phyloP scores from a whole-genome alignment of 106 monocot genomes.

The Amphibolis antarctica region DNA sequence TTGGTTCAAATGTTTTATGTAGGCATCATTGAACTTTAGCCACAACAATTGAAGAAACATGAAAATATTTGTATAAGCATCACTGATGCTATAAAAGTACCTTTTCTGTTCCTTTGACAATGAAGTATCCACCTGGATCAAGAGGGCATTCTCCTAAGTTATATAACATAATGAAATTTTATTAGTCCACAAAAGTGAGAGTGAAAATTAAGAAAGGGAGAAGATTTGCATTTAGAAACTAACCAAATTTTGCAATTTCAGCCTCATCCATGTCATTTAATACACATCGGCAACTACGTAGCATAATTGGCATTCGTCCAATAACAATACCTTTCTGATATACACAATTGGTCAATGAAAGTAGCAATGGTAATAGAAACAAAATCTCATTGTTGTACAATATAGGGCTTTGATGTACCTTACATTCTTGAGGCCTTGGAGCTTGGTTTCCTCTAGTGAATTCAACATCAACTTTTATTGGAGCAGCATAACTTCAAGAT shows the following conservation, averaged over 20 bases:
- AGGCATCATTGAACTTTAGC: too few species aligned
- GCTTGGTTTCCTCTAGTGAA: conserved; percentile 51
- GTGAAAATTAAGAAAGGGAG: neutral
- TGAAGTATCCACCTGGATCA: conserved; percentile 96
- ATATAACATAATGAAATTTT: neutral
- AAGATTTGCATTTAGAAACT: conserved; percentile 3
- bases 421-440: conserved; percentile 13
- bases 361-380: neutral
- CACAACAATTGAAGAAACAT: too few species aligned
- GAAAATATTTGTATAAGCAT: too few species aligned
- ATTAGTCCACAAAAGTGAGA: neutral
- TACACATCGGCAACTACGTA: conserved; percentile 61
- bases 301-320: conserved; percentile 89
- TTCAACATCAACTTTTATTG: conserved; percentile 66
- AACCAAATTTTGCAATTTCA: conserved; percentile 84
- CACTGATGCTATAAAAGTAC: conserved; percentile 12
- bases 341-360: too few species aligned
- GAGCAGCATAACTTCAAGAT: conserved; percentile 57
- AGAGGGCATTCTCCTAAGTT: conserved; percentile 86
- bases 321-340: conserved; percentile 37
- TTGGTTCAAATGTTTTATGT: too few species aligned
- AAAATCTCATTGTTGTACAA: too few species aligned
- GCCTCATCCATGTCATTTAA: conserved; percentile 79
- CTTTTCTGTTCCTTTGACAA: conserved; percentile 93
- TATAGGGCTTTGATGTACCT: conserved; percentile 15